phyloP scores from a whole-genome alignment of 1,284 basidiomycete genomes.

The Ceratobasidium theobromae region DNA sequence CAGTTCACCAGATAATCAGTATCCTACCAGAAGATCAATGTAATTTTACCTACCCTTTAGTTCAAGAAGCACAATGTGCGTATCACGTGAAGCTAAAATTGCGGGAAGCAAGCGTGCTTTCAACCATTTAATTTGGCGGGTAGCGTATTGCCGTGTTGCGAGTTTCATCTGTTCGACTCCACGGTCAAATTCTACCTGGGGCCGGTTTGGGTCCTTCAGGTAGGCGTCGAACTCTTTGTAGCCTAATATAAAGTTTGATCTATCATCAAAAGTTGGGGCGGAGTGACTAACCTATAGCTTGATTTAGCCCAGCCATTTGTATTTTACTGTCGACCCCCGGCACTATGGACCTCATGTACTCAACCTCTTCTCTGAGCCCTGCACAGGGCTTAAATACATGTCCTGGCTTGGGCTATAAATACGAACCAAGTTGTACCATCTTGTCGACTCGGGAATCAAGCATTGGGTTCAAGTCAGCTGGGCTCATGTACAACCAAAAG shows the following conservation, averaged over 20 bases:
- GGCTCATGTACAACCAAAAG: constrained; percentile 89
- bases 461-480: constrained; percentile 62
- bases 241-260: constrained; percentile 15
- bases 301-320: constrained; percentile 47
- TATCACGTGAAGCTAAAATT: constrained; percentile 55
- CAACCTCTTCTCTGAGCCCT: constrained; percentile 85
- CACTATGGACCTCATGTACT: constrained; percentile 49
- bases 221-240: constrained; percentile 61
- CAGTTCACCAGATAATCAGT: constrained; percentile 54
- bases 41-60: constrained; percentile 59
- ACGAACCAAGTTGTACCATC: constrained; percentile 75
- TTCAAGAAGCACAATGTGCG: constrained; percentile 60
- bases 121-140: constrained; percentile 91
- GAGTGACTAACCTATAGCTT: constrained; percentile 76
- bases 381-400: constrained; percentile 49
- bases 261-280: background rate
- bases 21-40: constrained; percentile 56
- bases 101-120: constrained; percentile 86
- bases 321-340: constrained; percentile 39
- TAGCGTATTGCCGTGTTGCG: constrained; percentile 90
- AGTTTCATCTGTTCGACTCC: constrained; percentile 82
- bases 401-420: background rate
- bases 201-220: constrained; percentile 48
- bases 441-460: constrained; percentile 81
- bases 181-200: constrained; percentile 52